phyloP scores from a whole-genome alignment of 441 rosid species.

The Adansonia rubrostipa region DNA sequence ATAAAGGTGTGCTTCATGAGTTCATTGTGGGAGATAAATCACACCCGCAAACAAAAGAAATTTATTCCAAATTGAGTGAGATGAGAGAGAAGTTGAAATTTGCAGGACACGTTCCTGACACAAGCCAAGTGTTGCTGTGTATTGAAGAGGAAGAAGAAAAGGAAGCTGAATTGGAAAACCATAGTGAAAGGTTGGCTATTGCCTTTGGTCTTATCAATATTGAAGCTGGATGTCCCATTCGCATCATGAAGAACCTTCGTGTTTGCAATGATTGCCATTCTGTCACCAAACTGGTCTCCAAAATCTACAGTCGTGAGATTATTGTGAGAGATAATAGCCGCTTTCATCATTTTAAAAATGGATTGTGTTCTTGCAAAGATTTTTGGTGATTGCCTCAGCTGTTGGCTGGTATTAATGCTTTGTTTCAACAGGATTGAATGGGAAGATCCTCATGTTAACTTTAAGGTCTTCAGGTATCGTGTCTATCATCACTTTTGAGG shows the following conservation, averaged over 20 bases:
- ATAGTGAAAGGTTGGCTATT: conserved; percentile 63
- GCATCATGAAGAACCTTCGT: conserved; percentile 57
- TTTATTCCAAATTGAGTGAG: conserved; percentile 48
- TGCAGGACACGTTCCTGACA: conserved; percentile 53
- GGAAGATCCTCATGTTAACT: not conserved
- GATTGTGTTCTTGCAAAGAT: conserved; percentile 65
- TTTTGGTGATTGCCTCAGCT: conserved; percentile 46
- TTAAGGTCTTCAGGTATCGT: not conserved
- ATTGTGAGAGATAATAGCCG: conserved; percentile 61
- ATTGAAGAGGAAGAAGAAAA: conserved; percentile 50
- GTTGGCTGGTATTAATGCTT: not conserved
- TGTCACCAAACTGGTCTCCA: conserved; percentile 52
- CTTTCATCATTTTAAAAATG: conserved; percentile 61
- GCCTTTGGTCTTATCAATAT: conserved; percentile 54
- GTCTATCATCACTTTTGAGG: not conserved
- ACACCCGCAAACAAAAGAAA: conserved; percentile 42
- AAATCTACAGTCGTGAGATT: conserved; percentile 50
- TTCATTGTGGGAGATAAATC: conserved; percentile 56
- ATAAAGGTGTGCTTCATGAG: conserved; percentile 45
- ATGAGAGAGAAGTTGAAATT: conserved; percentile 47
- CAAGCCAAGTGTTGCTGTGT: conserved; percentile 46
- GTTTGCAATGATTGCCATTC: conserved; percentile 59
- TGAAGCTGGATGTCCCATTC: conserved; percentile 43
- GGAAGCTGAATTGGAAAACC: conserved; percentile 54
- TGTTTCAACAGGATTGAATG: not conserved